A percentile compares a stretch with the other conserved stretches of the same genome.
Conservation (phyloP, 305 asterid species). For the Fraxinus baroniana region DNA sequence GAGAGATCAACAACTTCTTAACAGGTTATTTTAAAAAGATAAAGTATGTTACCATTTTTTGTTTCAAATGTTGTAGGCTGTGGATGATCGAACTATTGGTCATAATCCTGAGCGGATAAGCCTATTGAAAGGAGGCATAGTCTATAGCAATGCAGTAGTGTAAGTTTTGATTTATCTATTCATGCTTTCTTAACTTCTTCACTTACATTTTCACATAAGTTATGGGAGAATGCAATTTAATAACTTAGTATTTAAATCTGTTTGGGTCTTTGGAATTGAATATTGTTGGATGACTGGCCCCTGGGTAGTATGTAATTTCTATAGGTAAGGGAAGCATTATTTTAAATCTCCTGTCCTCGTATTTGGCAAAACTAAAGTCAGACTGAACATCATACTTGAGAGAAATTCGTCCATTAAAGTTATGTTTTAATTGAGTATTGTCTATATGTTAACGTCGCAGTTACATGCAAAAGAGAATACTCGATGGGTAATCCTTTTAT, state of each 20-base stretch:
- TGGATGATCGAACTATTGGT: conserved; percentile 86
- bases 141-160: conserved; percentile 87
- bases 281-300: not conserved
- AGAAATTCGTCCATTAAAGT: not conserved
- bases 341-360: conserved; percentile 2
- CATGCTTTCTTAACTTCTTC: conserved; percentile 13
- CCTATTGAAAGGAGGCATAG: conserved; percentile 86
- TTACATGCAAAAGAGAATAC: not conserved
- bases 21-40: no score
- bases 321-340: not conserved
- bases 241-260: not conserved
- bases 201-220: not conserved
- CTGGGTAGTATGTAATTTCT: not conserved
- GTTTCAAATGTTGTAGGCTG: conserved; percentile 44
- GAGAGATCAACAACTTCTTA: not conserved
- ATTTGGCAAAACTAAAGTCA: conserved; percentile 8
- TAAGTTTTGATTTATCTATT: conserved; percentile 38
- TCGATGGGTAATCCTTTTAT: not conserved
- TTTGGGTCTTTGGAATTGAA: not conserved
- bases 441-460: not conserved
- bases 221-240: not conserved
- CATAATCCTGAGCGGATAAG: conserved; percentile 94
- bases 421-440: not conserved
- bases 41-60: not conserved
- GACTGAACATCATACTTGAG: not conserved